Percentiles rank a stretch among this genome's conserved stretches.
These are phyloP conservation scores for Petunia hybrid DNA, from an alignment of 305 asterid species.

Conservation along the genomic window DNA sequence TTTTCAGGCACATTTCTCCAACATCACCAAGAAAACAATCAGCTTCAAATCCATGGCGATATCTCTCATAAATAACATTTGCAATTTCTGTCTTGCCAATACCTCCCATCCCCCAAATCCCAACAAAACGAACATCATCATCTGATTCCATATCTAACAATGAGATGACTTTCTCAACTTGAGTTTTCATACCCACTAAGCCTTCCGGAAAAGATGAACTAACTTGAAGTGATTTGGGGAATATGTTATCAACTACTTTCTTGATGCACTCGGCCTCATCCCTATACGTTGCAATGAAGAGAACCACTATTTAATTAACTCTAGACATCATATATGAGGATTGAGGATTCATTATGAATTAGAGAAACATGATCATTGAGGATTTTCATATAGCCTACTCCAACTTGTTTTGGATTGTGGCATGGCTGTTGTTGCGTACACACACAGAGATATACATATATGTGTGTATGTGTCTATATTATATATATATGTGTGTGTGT, in stretches of 20 bases:
- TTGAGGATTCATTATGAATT: too few relatives aligned
- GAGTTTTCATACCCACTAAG: neutral
- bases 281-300: neutral
- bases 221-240: neutral
- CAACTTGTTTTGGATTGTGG: too few relatives aligned
- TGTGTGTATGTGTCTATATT: too few relatives aligned
- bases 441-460: too few relatives aligned
- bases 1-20: neutral
- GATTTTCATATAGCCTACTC: too few relatives aligned
- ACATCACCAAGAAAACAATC: slow-evolving; percentile 18
- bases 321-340: too few relatives aligned
- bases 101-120: slow-evolving; percentile 24
- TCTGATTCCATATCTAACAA: neutral
- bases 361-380: too few relatives aligned
- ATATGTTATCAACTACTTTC: neutral
- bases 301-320: neutral
- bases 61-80: neutral
- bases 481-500: too few relatives aligned
- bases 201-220: neutral
- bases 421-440: too few relatives aligned
- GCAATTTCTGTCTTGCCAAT: slow-evolving; percentile 26
- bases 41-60: neutral
- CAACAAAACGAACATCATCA: slow-evolving; percentile 2
- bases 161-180: neutral
- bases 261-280: neutral